Base-by-base conservation (phyloP, 352 stramenopile genomes). In the Phytophthora pisi region DNA sequence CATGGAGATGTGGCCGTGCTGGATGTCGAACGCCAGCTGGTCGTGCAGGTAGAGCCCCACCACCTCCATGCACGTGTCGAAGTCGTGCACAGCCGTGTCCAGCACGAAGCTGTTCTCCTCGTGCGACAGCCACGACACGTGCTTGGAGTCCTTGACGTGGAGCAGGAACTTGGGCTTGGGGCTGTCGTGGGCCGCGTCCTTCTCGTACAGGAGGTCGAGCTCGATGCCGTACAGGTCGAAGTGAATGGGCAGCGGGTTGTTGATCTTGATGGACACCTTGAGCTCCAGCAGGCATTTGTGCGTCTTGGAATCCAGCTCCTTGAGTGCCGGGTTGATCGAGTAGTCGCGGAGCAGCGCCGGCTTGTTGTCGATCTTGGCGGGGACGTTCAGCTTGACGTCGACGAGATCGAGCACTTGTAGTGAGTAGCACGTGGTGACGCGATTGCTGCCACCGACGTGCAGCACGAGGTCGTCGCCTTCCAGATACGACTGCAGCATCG, bases 161-260 rank as follows among this genome's bases (percentile, higher is more conserved):
- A 77, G 40, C 1, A 92, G 70, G 23, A 89, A 79, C 10, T 54
- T 77, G 11, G 75, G 52, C 4, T 30, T 49, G 3, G 47, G 49
- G 20, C 8, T 53, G 24, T 57, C 23, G 26, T 53, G 61, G n/a
- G 42, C 31, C 9, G 46, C n/a, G 54, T 57, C 51, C 49, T 70
- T 77, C 59, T 80, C 78, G 64, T 93, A 95, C 9, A 90, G 59
- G 16, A 95, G 54, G 42, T 95, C 79, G 16, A 93, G 82, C 55
- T 89, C 71, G 15, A 93, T 74, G 11, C 72, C 70, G 40, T 84
- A 90, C 13, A 95, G 79, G 52, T 91, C 74, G 31, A 95, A 88
- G 43, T 81, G 70, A 58, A 95, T 90, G 34, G 88, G 88, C 34
- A 95, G 66, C 18, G 88, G 88, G 66, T 95, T 94, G 78, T 93